Percentiles rank a stretch among this genome's conserved stretches.
phyloP scores from a whole-genome alignment of 164 flowering plant genomes.

The Vitis rotundifolia region DNA sequence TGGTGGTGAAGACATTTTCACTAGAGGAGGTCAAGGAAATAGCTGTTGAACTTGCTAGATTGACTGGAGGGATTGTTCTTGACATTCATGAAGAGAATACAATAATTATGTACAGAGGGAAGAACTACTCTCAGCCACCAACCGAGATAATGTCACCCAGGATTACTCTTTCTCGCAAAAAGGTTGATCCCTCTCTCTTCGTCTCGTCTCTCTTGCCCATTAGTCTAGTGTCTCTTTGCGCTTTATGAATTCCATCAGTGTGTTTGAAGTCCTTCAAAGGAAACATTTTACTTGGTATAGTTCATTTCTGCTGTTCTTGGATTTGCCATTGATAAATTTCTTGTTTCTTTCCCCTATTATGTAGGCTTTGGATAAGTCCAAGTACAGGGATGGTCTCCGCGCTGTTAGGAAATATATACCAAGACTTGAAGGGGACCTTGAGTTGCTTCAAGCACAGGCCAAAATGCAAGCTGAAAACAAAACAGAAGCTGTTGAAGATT shows the following conservation, averaged over 20 bases:
- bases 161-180: conserved; percentile 76
- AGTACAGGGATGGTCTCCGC: conserved; percentile 74
- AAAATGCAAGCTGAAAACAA: conserved; percentile 25
- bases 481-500: conserved; percentile 19
- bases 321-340: not conserved
- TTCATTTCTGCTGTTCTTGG: no score
- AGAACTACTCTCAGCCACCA: conserved; percentile 95
- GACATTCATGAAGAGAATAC: conserved; percentile 84
- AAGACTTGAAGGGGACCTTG: conserved; percentile 77
- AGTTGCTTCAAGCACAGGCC: conserved; percentile 54
- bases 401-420: conserved; percentile 79
- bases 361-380: conserved; percentile 93
- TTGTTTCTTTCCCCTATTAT: not conserved
- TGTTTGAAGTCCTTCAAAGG: no score
- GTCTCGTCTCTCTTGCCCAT: not conserved
- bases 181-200: conserved; percentile 40
- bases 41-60: conserved; percentile 83
- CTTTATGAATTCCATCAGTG: not conserved
- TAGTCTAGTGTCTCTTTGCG: not conserved
- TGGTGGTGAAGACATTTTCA: conserved; percentile 82
- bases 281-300: no score
- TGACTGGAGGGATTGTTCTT: conserved; percentile 95
- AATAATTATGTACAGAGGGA: conserved; percentile 96
- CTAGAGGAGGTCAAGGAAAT: conserved; percentile 91
- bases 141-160: conserved; percentile 98